Evolutionary conservation across 192 early-diverging fungal species (phyloP), one percentile per base, ranked within the genome.

Genomic region (Coemansia sp.): DNA sequence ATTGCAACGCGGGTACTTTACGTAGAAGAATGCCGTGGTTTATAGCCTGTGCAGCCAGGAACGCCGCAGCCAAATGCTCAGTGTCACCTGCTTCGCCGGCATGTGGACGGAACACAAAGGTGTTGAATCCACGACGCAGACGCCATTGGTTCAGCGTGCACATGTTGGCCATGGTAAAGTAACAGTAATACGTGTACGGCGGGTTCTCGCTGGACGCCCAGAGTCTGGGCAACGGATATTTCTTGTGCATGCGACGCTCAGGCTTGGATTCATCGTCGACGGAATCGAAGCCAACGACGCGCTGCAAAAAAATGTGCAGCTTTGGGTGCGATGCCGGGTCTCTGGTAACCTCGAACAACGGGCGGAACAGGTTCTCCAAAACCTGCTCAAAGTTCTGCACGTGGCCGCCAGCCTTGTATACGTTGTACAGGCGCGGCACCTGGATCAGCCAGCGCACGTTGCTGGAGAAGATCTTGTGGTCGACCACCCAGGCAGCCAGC

Each of bases 401-500:
- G 3, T 77, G 59, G 32, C 85, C 84, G 22, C 76, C 81, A 0
- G 78, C 75, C 72, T 89, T 91, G 84, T 95, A 98, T 17, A 95
- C 83, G 74, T 86, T 87, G 84, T 98, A 98, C 20, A 98, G 83
- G 42, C 96, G 89, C 42, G 96, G 96, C 12, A 95, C 72, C 70
- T 98, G 96, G 51, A 96, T 88, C 61, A 98, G 83, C 96, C 96
- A 98, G 38, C 96, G 89, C n/a, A 96, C 93, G 75, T 96, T 98
- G 71, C 80, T 75, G 4, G 92, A 94, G 57, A 96, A 88, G 7
- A 98, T 76, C 72, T 94, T 93, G 86, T 98, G 90, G 57, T 95
- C 82, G 20, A 96, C 84, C 0, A 98, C 90, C 93, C 96, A 95
- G 48, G 89, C 87, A 2, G 96, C 96, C 16, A 98, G 83, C 59